Conservation (phyloP, 1,284 basidiomycete species). For the Tranzscheliella williamsii region DNA sequence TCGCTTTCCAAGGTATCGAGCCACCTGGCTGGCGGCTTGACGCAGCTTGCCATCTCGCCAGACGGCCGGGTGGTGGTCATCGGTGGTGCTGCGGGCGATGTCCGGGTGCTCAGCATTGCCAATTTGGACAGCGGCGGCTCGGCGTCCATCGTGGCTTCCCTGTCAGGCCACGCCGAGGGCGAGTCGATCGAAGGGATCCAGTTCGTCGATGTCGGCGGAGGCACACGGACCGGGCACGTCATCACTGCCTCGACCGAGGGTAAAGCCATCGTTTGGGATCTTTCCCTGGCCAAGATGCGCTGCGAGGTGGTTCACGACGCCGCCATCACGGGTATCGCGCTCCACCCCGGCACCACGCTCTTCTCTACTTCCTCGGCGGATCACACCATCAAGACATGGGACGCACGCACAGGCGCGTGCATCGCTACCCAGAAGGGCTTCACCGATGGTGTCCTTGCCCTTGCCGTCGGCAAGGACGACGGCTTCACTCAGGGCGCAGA, state of each 20-base stretch:
- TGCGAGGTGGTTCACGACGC: slow-evolving; percentile 40
- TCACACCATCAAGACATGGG: slow-evolving; percentile 85
- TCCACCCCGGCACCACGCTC: slow-evolving; percentile 82
- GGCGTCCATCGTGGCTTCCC: slow-evolving; percentile 77
- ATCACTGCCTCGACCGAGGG: slow-evolving; percentile 92
- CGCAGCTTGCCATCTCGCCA: slow-evolving; percentile 79
- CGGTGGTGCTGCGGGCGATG: slow-evolving; percentile 78
- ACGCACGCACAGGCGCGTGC: slow-evolving; percentile 79
- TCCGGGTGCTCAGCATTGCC: slow-evolving; percentile 81
- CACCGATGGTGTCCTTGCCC: slow-evolving; percentile 75
- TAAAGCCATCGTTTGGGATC: slow-evolving; percentile 90
- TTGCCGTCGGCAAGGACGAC: slow-evolving; percentile 67
- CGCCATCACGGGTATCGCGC: slow-evolving; percentile 36
- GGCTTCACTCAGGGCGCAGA: slow-evolving; percentile 61
- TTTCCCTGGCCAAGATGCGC: slow-evolving; percentile 67
- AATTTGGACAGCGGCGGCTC: slow-evolving; percentile 63
- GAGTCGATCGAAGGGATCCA: slow-evolving; percentile 87
- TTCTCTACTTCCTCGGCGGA: slow-evolving; percentile 72
- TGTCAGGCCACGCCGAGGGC: slow-evolving; percentile 82
- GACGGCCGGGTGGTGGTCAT: slow-evolving; percentile 72
- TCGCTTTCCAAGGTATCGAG: slow-evolving; percentile 77
- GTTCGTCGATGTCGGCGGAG: slow-evolving; percentile 77
- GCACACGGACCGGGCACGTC: slow-evolving; percentile 68
- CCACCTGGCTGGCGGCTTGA: slow-evolving; percentile 75
- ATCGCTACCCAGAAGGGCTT: slow-evolving; percentile 83